Conservation (phyloP, 2,329 filamentous ascomycete genomes). For the Paecilomyces fulvus region DNA sequence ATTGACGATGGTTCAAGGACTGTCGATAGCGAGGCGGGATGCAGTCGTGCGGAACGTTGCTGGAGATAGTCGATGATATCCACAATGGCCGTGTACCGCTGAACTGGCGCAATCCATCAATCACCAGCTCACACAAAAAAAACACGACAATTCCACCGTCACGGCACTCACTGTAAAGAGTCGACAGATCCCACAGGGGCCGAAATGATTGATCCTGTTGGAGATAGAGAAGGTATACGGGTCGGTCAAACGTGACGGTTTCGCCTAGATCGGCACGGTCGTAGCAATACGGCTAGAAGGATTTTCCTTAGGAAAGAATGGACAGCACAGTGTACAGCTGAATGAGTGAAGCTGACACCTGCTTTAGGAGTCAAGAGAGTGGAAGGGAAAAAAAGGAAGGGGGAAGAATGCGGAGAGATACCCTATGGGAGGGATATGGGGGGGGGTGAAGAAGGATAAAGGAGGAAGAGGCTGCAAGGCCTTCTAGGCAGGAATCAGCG, state of each 20-base stretch:
- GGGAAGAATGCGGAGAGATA: constrained; percentile 9
- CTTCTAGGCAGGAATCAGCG: not conserved
- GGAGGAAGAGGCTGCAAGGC: constrained; percentile 2
- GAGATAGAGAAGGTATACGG: constrained; percentile 10
- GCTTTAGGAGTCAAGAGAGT: constrained; percentile 18
- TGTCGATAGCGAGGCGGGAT: not conserved
- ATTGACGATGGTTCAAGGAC: constrained; percentile 4
- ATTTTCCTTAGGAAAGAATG: constrained; percentile 31
- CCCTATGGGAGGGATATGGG: constrained; percentile 3
- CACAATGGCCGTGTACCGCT: not conserved
- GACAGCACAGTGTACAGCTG: constrained; percentile 47
- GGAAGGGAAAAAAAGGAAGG: constrained; percentile 16
- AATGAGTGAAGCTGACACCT: constrained; percentile 57
- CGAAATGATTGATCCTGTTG: not conserved
- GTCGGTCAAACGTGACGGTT: constrained; percentile 7
- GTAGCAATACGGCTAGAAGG: constrained; percentile 7
- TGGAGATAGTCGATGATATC: not conserved
- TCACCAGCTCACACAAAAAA: not conserved
- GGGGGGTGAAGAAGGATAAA: constrained; percentile 3
- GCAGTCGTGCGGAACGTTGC: not conserved
- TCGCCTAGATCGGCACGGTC: constrained; percentile 6
- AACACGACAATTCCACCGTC: not conserved
- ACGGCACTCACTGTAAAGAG: not conserved
- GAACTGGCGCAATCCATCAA: constrained; percentile 1
- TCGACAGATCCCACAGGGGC: not conserved